Conservation (phyloP, 73 alveolate species). For the Stentor roeselii region DNA sequence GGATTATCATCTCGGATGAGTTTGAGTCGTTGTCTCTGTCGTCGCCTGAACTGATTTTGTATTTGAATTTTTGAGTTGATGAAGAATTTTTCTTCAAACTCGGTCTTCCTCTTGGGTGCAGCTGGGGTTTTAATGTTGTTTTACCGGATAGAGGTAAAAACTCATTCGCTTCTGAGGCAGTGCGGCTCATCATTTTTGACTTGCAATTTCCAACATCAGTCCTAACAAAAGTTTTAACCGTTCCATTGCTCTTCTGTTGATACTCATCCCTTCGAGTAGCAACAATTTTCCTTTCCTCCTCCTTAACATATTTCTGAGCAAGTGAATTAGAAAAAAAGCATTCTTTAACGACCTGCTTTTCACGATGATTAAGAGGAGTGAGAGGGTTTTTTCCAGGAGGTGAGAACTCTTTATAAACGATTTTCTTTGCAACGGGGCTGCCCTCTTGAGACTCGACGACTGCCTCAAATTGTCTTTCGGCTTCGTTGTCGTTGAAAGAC, state of each 20-base stretch:
- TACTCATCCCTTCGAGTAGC: not conserved
- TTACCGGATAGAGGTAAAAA: too few relatives aligned
- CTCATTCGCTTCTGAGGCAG: too few relatives aligned
- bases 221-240: not conserved
- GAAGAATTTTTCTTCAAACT: too few relatives aligned
- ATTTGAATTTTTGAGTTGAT: too few relatives aligned
- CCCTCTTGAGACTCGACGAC: not conserved
- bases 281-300: slow-evolving; percentile 12
- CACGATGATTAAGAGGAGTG: slow-evolving; percentile 13
- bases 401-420: slow-evolving; percentile 17
- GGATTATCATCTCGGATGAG: too few relatives aligned
- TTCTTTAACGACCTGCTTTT: slow-evolving; percentile 10
- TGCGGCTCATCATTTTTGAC: not conserved
- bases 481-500: not conserved
- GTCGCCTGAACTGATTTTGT: too few relatives aligned
- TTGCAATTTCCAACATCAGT: not conserved
- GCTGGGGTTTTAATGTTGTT: too few relatives aligned
- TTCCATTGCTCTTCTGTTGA: not conserved
- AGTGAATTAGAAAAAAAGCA: not conserved
- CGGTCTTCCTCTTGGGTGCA: too few relatives aligned
- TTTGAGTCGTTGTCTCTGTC: too few relatives aligned
- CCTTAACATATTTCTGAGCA: not conserved
- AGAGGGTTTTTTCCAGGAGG: not conserved
- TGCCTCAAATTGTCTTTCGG: not conserved
- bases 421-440: not conserved